Base-by-base conservation (phyloP, 1,284 basidiomycete species). In the Phaffia rhodozyma region DNA sequence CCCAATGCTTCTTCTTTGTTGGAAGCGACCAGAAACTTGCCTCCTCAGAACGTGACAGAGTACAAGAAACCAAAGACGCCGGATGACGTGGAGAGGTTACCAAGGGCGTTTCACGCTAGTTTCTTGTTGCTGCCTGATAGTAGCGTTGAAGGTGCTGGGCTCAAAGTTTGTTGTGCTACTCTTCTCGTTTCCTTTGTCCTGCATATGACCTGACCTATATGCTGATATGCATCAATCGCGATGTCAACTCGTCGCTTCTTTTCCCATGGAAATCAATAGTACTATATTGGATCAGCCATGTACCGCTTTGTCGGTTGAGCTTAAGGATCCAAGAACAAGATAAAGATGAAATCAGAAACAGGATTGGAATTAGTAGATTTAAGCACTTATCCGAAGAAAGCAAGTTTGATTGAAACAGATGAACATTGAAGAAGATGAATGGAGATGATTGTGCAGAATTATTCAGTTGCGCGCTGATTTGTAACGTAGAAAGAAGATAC, bases 251-350 rank as follows among this genome's bases (percentile, higher is more conserved):
- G 18, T 55, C n/a, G n/a, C n/a, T n/a, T 16, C 5, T 18, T n/a
- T 57, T 11, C 23, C n/a, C 2, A 27, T 30, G 25, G 4, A n/a
- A 21, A 23, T 52, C n/a, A 5, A 11, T 57, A 66, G 64, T 66
- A 66, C 57, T 66, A 52, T 53, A 58, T 66, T 48, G 60, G 60
- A 21, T 52, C 38, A 4, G 18, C 59, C 51, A 57, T 66, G 50
- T 66, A 66, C 64, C 64, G 64, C 21, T 66, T 66, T 18, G 64
- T 66, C 38, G 64, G 64, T n/a, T 66, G 52, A 38, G 4, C 43
- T 53, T 23, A 11, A 43, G 13, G 38, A 11, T 16, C 32, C 38
- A 43, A 43, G 38, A 43, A 7, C 38, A 7, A 43, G 16, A 43
- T 43, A 43, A 11, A 43, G 13, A 43, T 43, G 38, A 43, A 43